Percentiles rank a stretch among this genome's conserved stretches.
Conservation (phyloP, 2,329 filamentous ascomycete genomes). For the Piedraia hortae region DNA sequence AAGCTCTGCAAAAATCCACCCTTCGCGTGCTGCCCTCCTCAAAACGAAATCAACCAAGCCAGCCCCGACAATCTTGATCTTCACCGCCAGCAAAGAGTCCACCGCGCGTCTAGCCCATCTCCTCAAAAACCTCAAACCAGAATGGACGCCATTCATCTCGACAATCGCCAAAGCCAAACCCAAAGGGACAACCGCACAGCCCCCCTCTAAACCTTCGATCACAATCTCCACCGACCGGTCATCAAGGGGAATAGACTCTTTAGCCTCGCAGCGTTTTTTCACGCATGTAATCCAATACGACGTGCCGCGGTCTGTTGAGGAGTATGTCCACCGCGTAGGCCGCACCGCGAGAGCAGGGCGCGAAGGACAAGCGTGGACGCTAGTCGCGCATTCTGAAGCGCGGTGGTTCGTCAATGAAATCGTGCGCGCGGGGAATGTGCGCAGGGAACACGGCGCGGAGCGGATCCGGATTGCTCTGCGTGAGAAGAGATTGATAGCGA, state of each 20-base stretch:
- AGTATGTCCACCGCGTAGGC: constrained; percentile 78
- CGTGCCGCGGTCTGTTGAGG: constrained; percentile 50
- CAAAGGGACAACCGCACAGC: constrained; percentile 13
- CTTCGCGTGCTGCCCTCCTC: constrained; percentile 2
- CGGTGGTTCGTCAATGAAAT: constrained; percentile 83
- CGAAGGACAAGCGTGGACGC: constrained; percentile 54
- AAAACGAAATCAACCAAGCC: no score
- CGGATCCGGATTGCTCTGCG: constrained; percentile 9
- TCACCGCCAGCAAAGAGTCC: constrained; percentile 72
- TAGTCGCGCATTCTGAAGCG: constrained; percentile 58
- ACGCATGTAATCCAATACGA: constrained; percentile 87
- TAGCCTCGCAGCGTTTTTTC: constrained; percentile 24
- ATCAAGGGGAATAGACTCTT: constrained; percentile 52
- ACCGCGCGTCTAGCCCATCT: constrained; percentile 68
- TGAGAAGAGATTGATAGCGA: constrained; percentile 10
- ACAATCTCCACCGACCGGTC: constrained; percentile 72
- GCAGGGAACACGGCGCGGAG: constrained; percentile 19
- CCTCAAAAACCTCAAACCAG: constrained; percentile 18
- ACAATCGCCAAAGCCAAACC: constrained; percentile 27
- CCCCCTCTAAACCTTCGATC: constrained; percentile 36
- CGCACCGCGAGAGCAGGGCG: constrained; percentile 65
- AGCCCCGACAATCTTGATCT: constrained; percentile 36
- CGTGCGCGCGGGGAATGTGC: constrained; percentile 27
- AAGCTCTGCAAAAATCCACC: constrained; percentile 2
- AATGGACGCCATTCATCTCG: constrained; percentile 6